A percentile compares a stretch with the other conserved stretches of the same genome.
Conservation (phyloP, 1,139 yeast species). For the Suhomyces guaymorum region DNA sequence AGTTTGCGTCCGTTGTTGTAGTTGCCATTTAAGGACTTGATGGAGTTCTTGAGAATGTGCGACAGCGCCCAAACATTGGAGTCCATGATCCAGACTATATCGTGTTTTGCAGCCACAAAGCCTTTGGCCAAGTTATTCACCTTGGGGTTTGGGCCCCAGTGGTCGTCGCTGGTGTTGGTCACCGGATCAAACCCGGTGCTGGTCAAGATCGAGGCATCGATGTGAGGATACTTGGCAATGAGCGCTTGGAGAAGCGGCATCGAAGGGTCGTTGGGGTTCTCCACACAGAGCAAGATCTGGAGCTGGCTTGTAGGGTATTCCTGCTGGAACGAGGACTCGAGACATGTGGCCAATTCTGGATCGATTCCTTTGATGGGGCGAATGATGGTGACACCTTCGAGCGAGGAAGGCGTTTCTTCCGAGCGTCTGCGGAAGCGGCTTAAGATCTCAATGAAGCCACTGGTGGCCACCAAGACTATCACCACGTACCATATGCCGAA, state of each 20-base stretch:
- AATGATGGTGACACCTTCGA: slow-evolving; percentile 77
- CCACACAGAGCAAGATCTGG: slow-evolving; percentile 78
- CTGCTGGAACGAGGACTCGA: slow-evolving; percentile 69
- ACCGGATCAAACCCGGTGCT: slow-evolving; percentile 23
- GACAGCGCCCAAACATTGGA: slow-evolving; percentile 81
- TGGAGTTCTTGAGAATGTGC: slow-evolving; percentile 66
- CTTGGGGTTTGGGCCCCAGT: slow-evolving; percentile 86
- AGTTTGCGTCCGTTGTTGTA: slow-evolving; percentile 48
- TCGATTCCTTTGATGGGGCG: slow-evolving; percentile 87
- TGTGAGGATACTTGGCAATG: slow-evolving; percentile 53
- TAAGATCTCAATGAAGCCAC: slow-evolving; percentile 51
- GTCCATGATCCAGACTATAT: slow-evolving; percentile 85
- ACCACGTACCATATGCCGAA: slow-evolving; percentile 46
- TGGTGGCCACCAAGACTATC: slow-evolving; percentile 43
- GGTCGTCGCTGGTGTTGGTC: slow-evolving; percentile 31
- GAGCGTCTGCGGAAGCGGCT: slow-evolving; percentile 36
- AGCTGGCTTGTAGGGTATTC: slow-evolving; percentile 58
- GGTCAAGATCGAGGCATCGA: slow-evolving; percentile 61
- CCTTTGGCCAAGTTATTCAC: slow-evolving; percentile 85
- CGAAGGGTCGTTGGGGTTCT: slow-evolving; percentile 62
- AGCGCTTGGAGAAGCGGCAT: slow-evolving; percentile 56
- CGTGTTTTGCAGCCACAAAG: slow-evolving; percentile 63
- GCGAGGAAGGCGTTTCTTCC: slow-evolving; percentile 47
- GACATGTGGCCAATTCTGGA: slow-evolving; percentile 67
- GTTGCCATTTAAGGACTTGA: slow-evolving; percentile 48